Percentiles rank a stretch among this genome's conserved stretches.
phyloP scores from a whole-genome alignment of 2,329 filamentous ascomycete genomes.

The Fusarium aywerte region DNA sequence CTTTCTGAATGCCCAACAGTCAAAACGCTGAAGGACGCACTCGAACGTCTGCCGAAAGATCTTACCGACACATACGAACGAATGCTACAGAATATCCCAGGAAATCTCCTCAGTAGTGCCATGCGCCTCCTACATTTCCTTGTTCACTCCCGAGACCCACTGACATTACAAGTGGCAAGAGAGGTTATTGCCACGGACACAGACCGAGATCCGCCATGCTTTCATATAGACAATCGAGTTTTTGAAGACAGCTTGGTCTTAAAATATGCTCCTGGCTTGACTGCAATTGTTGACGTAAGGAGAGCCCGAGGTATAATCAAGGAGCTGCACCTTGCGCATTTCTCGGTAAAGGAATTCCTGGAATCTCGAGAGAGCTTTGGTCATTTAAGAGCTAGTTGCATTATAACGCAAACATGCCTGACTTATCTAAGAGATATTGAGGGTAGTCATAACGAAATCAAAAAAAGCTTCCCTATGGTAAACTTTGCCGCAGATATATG shows the following conservation, averaged over 20 bases:
- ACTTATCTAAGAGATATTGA: background rate
- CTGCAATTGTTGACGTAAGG: background rate
- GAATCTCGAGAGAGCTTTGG: background rate
- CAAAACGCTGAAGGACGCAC: background rate
- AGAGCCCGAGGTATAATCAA: background rate
- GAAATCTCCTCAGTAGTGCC: conserved; percentile 44
- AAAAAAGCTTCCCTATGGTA: background rate
- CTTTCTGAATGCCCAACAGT: background rate
- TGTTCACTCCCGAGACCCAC: conserved; percentile 22
- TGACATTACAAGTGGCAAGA: conserved; percentile 30
- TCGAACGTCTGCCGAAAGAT: background rate
- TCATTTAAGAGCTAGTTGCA: background rate
- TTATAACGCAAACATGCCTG: background rate
- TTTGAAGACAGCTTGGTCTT: background rate
- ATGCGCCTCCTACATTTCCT: conserved; percentile 43
- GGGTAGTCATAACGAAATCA: background rate
- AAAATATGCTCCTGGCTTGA: conserved; percentile 31
- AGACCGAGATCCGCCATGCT: background rate
- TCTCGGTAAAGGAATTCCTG: conserved; percentile 40
- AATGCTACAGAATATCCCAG: background rate
- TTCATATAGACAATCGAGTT: background rate
- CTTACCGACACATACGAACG: background rate
- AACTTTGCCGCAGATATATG: background rate
- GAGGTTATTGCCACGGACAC: conserved; percentile 39
- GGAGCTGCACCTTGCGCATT: conserved; percentile 42